Percentiles rank a stretch among this genome's conserved stretches.
These are phyloP conservation scores for Cucurbita argyrosperma DNA, from an alignment of 306 rosid species.

Conservation along the genomic window DNA sequence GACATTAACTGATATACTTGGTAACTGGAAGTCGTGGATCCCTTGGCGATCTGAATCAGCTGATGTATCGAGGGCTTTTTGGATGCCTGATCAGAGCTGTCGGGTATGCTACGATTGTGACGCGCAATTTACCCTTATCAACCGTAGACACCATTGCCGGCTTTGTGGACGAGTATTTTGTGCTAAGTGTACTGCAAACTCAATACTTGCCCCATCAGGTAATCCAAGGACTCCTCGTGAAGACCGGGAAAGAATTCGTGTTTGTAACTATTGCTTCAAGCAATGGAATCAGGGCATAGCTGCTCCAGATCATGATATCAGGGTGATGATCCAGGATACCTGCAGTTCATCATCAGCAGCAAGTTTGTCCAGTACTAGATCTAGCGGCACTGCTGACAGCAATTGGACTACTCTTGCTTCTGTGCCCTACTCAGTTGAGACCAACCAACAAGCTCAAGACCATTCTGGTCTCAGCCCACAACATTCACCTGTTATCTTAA, in stretches of 20 bases:
- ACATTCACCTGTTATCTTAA: not conserved
- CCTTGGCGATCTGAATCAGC: constrained; percentile 67
- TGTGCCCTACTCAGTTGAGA: constrained; percentile 35
- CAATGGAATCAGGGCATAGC: constrained; percentile 58
- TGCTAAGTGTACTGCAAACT: constrained; percentile 66
- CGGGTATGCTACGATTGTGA: constrained; percentile 94
- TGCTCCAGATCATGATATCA: constrained; percentile 29
- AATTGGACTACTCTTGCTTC: constrained; percentile 51
- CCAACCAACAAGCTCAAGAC: constrained; percentile 39
- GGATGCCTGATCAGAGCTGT: constrained; percentile 97
- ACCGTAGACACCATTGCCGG: constrained; percentile 94
- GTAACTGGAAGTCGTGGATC: constrained; percentile 56
- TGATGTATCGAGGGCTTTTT: constrained; percentile 72
- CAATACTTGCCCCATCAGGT: constrained; percentile 47
- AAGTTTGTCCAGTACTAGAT: constrained; percentile 53
- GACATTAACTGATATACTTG: constrained; percentile 41
- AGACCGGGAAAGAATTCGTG: constrained; percentile 73
- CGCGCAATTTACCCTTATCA: constrained; percentile 59
- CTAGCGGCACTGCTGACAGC: constrained; percentile 56
- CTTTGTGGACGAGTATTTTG: constrained; percentile 90
- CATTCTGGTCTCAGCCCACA: constrained; percentile 21
- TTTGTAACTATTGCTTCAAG: constrained; percentile 80
- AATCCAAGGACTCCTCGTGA: constrained; percentile 29
- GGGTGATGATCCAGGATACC: constrained; percentile 34
- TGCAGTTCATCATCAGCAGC: constrained; percentile 46